Evolutionary conservation across 352 stramenopile genomes (phyloP).

Genomic region (Pythium angustatum): DNA sequence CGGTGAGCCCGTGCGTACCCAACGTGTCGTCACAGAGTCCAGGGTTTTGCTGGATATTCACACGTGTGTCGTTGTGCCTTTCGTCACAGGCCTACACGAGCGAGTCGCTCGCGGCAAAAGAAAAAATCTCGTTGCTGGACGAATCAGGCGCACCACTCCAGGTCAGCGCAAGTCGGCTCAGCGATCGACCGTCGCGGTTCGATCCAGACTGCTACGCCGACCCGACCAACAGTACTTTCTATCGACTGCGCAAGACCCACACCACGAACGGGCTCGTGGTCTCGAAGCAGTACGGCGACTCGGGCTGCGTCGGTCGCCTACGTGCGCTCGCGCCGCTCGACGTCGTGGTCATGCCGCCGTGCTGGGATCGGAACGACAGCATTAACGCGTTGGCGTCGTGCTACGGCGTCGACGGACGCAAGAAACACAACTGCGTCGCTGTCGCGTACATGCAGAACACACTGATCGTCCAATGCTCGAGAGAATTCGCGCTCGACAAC

Average conservation of each 20-base stretch:
- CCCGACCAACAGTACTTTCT: slow-evolving; percentile 39
- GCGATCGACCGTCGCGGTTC: slow-evolving; percentile 67
- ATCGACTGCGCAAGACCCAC: slow-evolving; percentile 61
- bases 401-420: slow-evolving; percentile 58
- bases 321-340: slow-evolving; percentile 48
- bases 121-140: slow-evolving; percentile 72
- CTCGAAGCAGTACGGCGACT: slow-evolving; percentile 55
- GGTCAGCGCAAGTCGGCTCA: slow-evolving; percentile 59
- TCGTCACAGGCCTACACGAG: slow-evolving; percentile 56
- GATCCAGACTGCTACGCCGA: slow-evolving; percentile 79
- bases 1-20: slow-evolving; percentile 54
- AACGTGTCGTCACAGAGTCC: neutral
- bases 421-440: slow-evolving; percentile 60
- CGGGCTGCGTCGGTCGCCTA: slow-evolving; percentile 54
- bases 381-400: slow-evolving; percentile 67
- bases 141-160: slow-evolving; percentile 61
- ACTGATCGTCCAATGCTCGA: slow-evolving; percentile 76
- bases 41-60: no score
- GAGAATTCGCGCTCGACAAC: slow-evolving; percentile 64
- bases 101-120: slow-evolving; percentile 32
- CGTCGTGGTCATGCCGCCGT: slow-evolving; percentile 60
- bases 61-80: no score
- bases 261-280: slow-evolving; percentile 40
- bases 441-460: slow-evolving; percentile 82
- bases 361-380: slow-evolving; percentile 84